A percentile compares a stretch with the other conserved stretches of the same genome.
Conservation (phyloP, 2,329 filamentous ascomycete genomes). For the Colletotrichum somersetense region DNA sequence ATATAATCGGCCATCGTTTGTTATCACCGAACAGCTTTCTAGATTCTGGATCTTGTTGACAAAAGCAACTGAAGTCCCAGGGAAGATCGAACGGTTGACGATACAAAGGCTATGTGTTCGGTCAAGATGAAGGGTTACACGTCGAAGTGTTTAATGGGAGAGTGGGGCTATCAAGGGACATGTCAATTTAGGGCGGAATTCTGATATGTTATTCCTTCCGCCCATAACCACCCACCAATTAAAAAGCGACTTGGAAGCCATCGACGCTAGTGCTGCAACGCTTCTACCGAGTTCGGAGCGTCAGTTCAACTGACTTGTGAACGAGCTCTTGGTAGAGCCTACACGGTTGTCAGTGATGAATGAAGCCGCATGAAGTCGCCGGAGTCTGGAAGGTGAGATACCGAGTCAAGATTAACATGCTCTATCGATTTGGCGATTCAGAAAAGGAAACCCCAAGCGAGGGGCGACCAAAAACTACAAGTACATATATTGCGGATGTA, state of each 20-base stretch:
- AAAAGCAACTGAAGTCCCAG: not conserved
- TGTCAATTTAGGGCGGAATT: slow-evolving; percentile 19
- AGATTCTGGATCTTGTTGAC: no score
- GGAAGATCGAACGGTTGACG: not conserved
- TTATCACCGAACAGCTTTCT: not conserved
- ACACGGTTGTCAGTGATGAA: not conserved
- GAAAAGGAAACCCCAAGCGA: not conserved
- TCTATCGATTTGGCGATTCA: not conserved
- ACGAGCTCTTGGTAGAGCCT: not conserved
- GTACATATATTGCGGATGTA: not conserved
- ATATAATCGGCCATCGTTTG: not conserved
- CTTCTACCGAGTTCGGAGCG: not conserved
- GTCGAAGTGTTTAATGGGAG: not conserved
- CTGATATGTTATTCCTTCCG: not conserved
- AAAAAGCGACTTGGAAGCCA: not conserved
- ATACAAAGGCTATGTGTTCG: not conserved
- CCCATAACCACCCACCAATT: not conserved
- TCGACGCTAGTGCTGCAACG: not conserved
- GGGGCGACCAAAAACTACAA: no score
- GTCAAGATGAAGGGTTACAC: not conserved
- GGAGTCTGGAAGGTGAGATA: not conserved
- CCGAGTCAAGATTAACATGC: no score
- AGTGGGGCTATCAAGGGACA: not conserved
- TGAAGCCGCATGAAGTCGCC: not conserved
- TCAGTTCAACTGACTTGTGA: not conserved